A percentile compares a stretch with the other conserved stretches of the same genome.
These are phyloP conservation scores for Cercospora beticola DNA, from an alignment of 2,329 filamentous ascomycete genomes.

Conservation along the genomic window DNA sequence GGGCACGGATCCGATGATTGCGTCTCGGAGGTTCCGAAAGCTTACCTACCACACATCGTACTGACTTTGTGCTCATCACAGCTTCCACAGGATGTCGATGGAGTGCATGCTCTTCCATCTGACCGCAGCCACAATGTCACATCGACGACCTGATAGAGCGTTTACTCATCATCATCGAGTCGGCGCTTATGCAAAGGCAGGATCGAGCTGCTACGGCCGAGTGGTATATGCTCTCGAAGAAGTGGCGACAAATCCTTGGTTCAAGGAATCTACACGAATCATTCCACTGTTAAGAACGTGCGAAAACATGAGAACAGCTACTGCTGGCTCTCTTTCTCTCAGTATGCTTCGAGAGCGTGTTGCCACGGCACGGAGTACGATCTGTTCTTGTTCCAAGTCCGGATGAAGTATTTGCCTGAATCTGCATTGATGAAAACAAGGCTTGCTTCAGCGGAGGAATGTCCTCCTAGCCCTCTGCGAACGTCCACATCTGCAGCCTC, in stretches of 20 bases:
- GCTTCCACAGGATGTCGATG: not conserved
- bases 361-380: not conserved
- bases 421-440: not conserved
- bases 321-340: not conserved
- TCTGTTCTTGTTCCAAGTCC: not conserved
- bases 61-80: not conserved
- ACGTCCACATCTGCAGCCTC: not conserved
- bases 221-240: not conserved
- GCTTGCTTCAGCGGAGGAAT: not conserved
- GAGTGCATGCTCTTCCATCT: not conserved
- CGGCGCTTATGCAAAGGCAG: not conserved
- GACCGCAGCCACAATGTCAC: not conserved
- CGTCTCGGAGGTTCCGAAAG: not conserved
- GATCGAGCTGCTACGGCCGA: not conserved
- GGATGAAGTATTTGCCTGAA: not conserved
- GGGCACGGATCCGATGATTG: conserved; percentile 2
- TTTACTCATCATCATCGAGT: not conserved
- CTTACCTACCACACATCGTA: not conserved
- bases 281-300: not conserved
- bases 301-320: not conserved
- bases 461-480: not conserved
- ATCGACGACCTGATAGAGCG: not conserved
- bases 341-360: not conserved
- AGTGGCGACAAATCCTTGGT: not conserved
- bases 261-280: not conserved